Evolutionary conservation across 306 rosid species (phyloP).

Genomic region (Cyclanthera cordifolia): DNA sequence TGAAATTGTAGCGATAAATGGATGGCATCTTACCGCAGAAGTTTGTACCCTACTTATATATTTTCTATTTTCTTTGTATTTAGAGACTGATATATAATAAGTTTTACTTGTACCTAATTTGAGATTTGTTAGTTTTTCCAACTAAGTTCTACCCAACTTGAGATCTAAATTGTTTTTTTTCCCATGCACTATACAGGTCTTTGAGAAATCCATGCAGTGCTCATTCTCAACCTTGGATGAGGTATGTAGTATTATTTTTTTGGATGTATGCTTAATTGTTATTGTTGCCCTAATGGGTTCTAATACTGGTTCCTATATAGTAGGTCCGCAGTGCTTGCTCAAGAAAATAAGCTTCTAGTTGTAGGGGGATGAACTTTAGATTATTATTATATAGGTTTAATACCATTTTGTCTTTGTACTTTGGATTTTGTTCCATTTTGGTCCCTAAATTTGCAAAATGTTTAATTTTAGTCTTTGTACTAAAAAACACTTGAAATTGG

Average conservation of each 20-base stretch:
- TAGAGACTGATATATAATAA: background rate
- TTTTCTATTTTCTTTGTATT: background rate
- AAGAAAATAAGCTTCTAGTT: background rate
- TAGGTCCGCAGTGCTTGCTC: background rate
- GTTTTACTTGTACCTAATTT: background rate
- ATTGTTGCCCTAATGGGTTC: background rate
- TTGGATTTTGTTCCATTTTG: no score
- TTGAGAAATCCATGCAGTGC: constrained; percentile 58
- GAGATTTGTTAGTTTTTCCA: background rate
- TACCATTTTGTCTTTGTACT: no score
- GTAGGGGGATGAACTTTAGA: background rate
- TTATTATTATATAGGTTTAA: background rate
- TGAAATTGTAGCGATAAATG: background rate
- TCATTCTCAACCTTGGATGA: constrained; percentile 61
- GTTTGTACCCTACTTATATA: background rate
- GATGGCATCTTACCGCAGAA: background rate
- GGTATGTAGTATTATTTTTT: constrained; percentile 29
- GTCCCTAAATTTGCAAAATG: no score
- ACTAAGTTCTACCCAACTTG: background rate
- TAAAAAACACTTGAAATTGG: no score
- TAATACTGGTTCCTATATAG: background rate
- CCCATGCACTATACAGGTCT: constrained; percentile 41
- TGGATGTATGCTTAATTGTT: constrained; percentile 2
- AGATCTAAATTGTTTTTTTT: background rate
- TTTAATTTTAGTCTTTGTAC: no score